Conservation (phyloP, 768 basidiomycete genomes). For the Auricularia cornea region DNA sequence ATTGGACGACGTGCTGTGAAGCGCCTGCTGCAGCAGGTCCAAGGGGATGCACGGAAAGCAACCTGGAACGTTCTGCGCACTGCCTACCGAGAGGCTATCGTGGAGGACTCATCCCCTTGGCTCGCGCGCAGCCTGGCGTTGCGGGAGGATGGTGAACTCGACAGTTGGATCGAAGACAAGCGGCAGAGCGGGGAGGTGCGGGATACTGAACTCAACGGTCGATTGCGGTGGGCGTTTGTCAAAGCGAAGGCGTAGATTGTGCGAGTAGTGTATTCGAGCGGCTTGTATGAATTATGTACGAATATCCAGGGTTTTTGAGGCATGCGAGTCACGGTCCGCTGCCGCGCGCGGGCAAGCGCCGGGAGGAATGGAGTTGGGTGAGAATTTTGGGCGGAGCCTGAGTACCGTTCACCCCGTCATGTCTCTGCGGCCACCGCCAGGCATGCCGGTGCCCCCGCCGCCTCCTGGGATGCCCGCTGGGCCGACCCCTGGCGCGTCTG, state of each 20-base stretch:
- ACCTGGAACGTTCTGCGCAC: slow-evolving; percentile 1
- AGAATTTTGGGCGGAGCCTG: too few species aligned
- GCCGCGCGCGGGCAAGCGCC: too few species aligned
- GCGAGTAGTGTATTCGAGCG: too few species aligned
- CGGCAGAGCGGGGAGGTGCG: neutral
- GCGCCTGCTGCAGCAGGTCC: neutral
- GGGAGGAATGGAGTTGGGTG: too few species aligned
- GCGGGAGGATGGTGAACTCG: neutral
- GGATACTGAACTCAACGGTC: neutral
- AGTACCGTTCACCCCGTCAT: neutral
- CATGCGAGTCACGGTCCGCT: too few species aligned
- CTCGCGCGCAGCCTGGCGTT: neutral
- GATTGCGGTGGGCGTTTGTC: neutral
- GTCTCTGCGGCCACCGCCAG: slow-evolving; percentile 20
- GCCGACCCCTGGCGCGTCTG: slow-evolving; percentile 22
- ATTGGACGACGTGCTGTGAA: neutral
- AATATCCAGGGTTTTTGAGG: too few species aligned
- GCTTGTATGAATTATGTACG: too few species aligned
- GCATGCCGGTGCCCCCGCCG: slow-evolving; percentile 21
- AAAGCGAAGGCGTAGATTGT: neutral
- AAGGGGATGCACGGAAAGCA: neutral
- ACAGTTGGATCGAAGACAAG: neutral
- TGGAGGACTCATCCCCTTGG: neutral
- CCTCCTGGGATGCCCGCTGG: slow-evolving; percentile 20
- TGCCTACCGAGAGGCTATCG: slow-evolving; percentile 2